Conservation (phyloP, 208 protist species). For the Angomonas desouzai region DNA sequence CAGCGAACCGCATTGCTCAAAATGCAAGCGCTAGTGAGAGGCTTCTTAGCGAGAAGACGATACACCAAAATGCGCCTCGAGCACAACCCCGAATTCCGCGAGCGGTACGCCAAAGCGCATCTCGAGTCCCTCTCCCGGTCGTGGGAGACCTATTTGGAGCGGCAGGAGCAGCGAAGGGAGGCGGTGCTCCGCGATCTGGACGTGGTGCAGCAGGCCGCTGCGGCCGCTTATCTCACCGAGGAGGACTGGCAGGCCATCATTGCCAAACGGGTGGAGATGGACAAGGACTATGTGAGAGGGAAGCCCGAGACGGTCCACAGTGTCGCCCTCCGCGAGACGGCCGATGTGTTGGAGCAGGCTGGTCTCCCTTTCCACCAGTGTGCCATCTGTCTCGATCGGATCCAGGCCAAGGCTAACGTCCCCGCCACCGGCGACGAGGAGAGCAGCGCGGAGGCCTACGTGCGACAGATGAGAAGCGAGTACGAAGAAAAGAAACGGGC, state of each 20-base stretch:
- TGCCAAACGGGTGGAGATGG: neutral
- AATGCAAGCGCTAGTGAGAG: slow-evolving; percentile 63
- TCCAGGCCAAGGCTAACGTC: slow-evolving; percentile 9
- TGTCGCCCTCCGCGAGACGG: neutral
- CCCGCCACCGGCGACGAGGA: neutral
- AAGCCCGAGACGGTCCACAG: neutral
- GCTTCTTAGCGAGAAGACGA: slow-evolving; percentile 47
- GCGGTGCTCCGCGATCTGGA: slow-evolving; percentile 33
- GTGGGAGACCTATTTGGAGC: slow-evolving; percentile 44
- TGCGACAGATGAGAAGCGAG: slow-evolving; percentile 29
- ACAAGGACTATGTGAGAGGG: neutral
- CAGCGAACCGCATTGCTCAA: slow-evolving; percentile 76
- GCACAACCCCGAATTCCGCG: slow-evolving; percentile 50
- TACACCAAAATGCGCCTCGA: slow-evolving; percentile 54
- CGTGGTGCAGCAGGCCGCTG: slow-evolving; percentile 42
- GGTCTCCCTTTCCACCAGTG: slow-evolving; percentile 10
- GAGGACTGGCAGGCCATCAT: slow-evolving; percentile 47
- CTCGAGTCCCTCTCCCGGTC: slow-evolving; percentile 57
- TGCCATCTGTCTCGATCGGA: slow-evolving; percentile 53
- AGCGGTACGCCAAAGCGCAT: slow-evolving; percentile 45
- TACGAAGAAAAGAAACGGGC: slow-evolving; percentile 31
- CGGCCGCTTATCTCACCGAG: slow-evolving; percentile 45
- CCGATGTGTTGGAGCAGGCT: slow-evolving; percentile 3
- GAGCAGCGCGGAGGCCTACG: slow-evolving; percentile 19
- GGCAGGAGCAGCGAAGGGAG: slow-evolving; percentile 32